Evolutionary conservation across 2,329 filamentous ascomycete species (phyloP).

Genomic region (Hymenoscyphus salicellus): DNA sequence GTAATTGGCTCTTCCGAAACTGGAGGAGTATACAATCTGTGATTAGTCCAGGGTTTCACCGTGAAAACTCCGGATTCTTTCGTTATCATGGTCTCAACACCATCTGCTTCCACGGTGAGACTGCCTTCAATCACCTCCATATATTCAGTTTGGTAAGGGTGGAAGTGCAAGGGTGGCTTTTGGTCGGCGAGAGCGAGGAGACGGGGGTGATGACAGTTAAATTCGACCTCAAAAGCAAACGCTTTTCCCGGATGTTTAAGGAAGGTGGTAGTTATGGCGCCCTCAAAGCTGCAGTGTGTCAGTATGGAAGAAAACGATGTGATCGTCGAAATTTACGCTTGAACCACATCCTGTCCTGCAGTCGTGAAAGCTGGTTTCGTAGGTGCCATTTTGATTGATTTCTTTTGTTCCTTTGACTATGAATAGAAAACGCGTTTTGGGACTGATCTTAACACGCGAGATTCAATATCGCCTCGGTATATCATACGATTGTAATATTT

Average conservation of each 20-base stretch:
- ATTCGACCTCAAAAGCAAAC: constrained; percentile 1
- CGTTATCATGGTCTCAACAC: constrained; percentile 23
- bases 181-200: not conserved
- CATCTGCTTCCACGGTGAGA: constrained; percentile 35
- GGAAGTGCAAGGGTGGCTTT: constrained; percentile 34
- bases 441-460: not conserved
- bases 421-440: not conserved
- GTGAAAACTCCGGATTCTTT: constrained; percentile 35
- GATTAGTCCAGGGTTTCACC: constrained; percentile 26
- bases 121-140: constrained; percentile 32
- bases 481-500: not conserved
- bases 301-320: not conserved
- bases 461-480: not conserved
- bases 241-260: not conserved
- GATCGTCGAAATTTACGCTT: not conserved
- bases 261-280: constrained; percentile 4
- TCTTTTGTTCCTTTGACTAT: not conserved
- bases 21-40: constrained; percentile 29
- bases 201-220: constrained; percentile 1
- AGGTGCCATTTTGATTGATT: not conserved
- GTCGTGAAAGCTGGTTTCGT: not conserved
- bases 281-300: not conserved
- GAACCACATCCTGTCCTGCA: not conserved
- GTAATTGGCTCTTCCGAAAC: constrained; percentile 24
- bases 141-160: constrained; percentile 36